Conservation (phyloP, 768 basidiomycete genomes). For the Clitopilus hobsonii region DNA sequence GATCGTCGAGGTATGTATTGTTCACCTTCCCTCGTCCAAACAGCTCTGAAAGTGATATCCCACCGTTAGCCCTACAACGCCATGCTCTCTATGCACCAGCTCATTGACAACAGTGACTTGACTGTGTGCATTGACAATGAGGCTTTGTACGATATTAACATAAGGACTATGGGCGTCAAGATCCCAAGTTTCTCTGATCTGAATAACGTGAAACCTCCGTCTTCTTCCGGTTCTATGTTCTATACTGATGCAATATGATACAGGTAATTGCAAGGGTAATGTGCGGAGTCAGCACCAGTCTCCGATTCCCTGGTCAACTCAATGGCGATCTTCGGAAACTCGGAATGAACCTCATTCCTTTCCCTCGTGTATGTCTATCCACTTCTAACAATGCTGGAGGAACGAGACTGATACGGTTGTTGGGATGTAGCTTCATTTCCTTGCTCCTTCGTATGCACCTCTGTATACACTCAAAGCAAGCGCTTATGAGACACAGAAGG, state of each 20-base stretch:
- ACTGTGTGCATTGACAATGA: constrained; percentile 87
- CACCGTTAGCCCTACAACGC: constrained; percentile 79
- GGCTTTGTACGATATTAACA: constrained; percentile 72
- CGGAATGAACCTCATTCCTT: constrained; percentile 91
- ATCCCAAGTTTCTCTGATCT: constrained; percentile 61
- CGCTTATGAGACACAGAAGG: constrained; percentile 54
- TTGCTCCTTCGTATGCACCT: constrained; percentile 93
- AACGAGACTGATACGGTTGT: too few relatives aligned
- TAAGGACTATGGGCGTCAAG: constrained; percentile 60
- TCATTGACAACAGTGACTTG: constrained; percentile 84
- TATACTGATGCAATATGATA: constrained; percentile 1
- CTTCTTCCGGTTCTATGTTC: constrained; percentile 1
- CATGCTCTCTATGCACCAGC: constrained; percentile 79
- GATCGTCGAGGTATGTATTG: constrained; percentile 55
- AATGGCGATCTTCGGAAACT: constrained; percentile 87
- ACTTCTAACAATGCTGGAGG: background rate
- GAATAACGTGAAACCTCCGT: constrained; percentile 49
- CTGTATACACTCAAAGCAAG: constrained; percentile 65
- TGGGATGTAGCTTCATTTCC: constrained; percentile 76
- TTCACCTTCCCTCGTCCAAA: constrained; percentile 30
- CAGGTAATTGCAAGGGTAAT: constrained; percentile 85
- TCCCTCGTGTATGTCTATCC: constrained; percentile 66
- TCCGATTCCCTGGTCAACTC: constrained; percentile 91
- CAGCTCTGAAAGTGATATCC: too few relatives aligned
- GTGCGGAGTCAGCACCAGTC: constrained; percentile 89